These are phyloP conservation scores for Colletotrichum sp. DNA, from an alignment of 2,329 filamentous ascomycete genomes.

Conservation along the genomic window DNA sequence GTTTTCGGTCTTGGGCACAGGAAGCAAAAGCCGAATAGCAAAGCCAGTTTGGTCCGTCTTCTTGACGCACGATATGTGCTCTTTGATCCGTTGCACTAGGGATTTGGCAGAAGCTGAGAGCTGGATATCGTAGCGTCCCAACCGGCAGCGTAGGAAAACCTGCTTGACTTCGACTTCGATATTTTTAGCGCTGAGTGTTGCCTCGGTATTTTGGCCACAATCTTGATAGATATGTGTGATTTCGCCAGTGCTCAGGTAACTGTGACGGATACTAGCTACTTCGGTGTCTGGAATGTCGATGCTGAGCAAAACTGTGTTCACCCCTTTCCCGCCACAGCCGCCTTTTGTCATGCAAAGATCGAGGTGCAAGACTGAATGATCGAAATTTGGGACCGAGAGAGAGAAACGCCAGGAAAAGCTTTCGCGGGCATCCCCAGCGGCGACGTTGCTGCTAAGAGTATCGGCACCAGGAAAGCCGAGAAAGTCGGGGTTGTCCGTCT, in stretches of 20 bases:
- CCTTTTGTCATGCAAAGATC: neutral
- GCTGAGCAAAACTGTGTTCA: neutral
- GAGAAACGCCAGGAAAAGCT: neutral
- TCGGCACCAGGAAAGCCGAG: neutral
- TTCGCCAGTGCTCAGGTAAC: neutral
- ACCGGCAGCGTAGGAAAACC: neutral
- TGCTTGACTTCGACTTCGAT: neutral
- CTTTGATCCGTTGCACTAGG: neutral
- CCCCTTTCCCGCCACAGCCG: neutral
- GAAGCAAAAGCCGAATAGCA: neutral
- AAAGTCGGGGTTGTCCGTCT: neutral
- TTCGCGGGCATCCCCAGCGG: neutral
- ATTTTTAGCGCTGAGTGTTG: neutral
- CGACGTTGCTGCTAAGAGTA: neutral
- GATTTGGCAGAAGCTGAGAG: neutral
- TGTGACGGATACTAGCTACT: neutral
- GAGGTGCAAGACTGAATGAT: neutral
- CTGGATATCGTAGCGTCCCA: neutral
- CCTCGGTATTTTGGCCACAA: neutral
- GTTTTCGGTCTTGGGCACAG: neutral
- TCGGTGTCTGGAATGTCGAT: neutral
- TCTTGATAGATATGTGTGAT: neutral
- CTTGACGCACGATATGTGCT: neutral
- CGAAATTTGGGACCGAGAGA: neutral
- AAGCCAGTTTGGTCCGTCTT: neutral